Conservation (phyloP, 2,329 filamentous ascomycete species). For the Aspergillus neotritici region DNA sequence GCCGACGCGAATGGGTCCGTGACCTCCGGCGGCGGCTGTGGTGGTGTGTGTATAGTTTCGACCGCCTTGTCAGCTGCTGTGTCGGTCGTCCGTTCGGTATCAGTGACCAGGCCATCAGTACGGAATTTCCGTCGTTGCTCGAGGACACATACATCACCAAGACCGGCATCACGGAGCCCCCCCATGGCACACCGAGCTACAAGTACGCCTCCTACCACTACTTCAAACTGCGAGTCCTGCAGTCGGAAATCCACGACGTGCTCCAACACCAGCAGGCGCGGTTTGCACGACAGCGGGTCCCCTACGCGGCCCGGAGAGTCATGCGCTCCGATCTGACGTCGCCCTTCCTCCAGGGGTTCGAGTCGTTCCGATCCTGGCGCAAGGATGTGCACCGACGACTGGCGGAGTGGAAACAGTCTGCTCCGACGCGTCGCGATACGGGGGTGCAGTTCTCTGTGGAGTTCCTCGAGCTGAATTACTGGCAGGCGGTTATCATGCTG, state of each 20-base stretch:
- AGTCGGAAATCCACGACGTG: conserved; percentile 93
- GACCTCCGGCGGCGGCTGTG: conserved; percentile 82
- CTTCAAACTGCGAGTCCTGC: conserved; percentile 77
- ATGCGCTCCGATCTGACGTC: conserved; percentile 76
- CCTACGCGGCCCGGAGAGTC: conserved; percentile 61
- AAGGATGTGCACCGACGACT: conserved; percentile 78
- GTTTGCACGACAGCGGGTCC: conserved; percentile 61
- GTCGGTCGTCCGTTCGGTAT: conserved; percentile 91
- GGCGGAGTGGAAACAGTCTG: conserved; percentile 77
- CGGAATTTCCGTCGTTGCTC: conserved; percentile 82
- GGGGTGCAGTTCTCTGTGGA: conserved; percentile 85
- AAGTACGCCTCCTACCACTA: conserved; percentile 91
- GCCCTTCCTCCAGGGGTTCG: conserved; percentile 76
- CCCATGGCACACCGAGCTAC: conserved; percentile 67
- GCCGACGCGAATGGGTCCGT: conserved; percentile 73
- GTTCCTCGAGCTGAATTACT: conserved; percentile 92
- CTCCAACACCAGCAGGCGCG: conserved; percentile 88
- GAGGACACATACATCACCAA: conserved; percentile 86
- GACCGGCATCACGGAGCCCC: conserved; percentile 61
- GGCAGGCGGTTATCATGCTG: conserved; percentile 93
- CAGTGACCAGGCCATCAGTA: conserved; percentile 93
- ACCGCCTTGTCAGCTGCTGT: conserved; percentile 89
- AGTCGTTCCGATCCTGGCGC: conserved; percentile 82
- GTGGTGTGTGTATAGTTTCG: conserved; percentile 96
- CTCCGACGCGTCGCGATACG: conserved; percentile 70